A percentile compares a stretch with the other conserved stretches of the same genome.
Evolutionary conservation across 1,139 yeast genomes (phyloP).

Genomic region (Sugiyamaella pinicola): DNA sequence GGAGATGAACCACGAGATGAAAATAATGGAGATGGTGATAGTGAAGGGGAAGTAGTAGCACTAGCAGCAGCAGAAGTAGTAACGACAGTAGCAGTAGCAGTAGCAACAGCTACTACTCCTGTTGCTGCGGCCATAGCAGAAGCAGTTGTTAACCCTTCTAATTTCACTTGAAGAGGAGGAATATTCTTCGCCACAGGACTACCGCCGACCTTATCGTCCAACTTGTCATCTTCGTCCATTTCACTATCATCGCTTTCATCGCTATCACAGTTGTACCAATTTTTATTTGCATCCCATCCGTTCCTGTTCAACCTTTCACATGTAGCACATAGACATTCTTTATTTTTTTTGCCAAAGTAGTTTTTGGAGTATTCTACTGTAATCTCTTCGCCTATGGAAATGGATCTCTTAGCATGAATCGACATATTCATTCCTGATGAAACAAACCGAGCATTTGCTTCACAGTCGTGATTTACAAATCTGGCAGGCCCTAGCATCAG

Average conservation of each 20-base stretch:
- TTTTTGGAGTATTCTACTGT: slow-evolving; percentile 49
- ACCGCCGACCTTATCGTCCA: background rate
- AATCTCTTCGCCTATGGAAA: slow-evolving; percentile 50
- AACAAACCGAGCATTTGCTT: slow-evolving; percentile 47
- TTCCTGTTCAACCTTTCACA: slow-evolving; percentile 44
- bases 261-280: slow-evolving; percentile 13
- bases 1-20: slow-evolving; percentile 18
- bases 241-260: slow-evolving; percentile 15
- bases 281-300: slow-evolving; percentile 24
- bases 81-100: background rate
- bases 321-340: slow-evolving; percentile 50
- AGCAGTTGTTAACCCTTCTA: too few relatives aligned
- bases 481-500: slow-evolving; percentile 54
- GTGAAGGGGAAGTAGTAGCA: background rate
- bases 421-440: slow-evolving; percentile 40
- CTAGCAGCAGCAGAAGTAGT: background rate
- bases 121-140: background rate
- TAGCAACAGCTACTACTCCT: background rate
- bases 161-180: background rate
- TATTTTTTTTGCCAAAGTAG: slow-evolving; percentile 48
- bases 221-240: background rate
- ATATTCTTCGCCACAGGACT: background rate
- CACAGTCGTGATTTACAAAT: slow-evolving; percentile 53
- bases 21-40: slow-evolving; percentile 18
- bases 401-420: slow-evolving; percentile 42